Conservation (phyloP, 768 basidiomycete species). For the Phlebiopsis flavidoalba region DNA sequence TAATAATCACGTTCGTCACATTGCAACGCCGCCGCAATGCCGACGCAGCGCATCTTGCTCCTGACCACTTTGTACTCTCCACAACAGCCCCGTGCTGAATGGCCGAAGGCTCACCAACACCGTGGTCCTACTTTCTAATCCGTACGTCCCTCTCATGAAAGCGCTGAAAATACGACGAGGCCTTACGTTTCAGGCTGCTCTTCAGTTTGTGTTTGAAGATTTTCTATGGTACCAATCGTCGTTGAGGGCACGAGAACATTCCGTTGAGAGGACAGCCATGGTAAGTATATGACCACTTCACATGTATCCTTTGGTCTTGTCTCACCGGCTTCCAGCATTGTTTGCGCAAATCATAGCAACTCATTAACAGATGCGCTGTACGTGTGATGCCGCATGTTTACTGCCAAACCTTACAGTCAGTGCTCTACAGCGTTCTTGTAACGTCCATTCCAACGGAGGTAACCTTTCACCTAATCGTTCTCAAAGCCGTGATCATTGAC, state of each 20-base stretch:
- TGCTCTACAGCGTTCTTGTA: constrained; percentile 54
- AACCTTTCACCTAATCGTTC: constrained; percentile 7
- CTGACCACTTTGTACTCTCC: neutral
- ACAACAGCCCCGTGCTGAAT: constrained; percentile 14
- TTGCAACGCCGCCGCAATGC: neutral
- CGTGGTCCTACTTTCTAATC: constrained; percentile 67
- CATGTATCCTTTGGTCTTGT: neutral
- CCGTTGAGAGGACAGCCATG: constrained; percentile 72
- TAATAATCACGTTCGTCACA: neutral
- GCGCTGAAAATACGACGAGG: neutral
- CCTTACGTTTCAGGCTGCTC: constrained; percentile 41
- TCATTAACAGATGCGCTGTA: constrained; percentile 84
- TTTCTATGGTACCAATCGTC: constrained; percentile 86
- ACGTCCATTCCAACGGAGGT: constrained; percentile 70
- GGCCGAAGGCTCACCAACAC: constrained; percentile 36
- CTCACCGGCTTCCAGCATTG: constrained; percentile 46
- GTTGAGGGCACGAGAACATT: constrained; percentile 73
- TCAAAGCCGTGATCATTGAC: constrained; percentile 1
- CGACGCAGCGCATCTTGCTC: neutral
- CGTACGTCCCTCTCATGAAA: constrained; percentile 28
- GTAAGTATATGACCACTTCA: constrained; percentile 34
- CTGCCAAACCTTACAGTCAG: neutral
- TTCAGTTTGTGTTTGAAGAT: constrained; percentile 86
- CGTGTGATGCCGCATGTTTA: constrained; percentile 18
- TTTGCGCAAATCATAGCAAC: constrained; percentile 85